Conservation (phyloP, 208 protist species). For the Wallacemonas sp. region DNA sequence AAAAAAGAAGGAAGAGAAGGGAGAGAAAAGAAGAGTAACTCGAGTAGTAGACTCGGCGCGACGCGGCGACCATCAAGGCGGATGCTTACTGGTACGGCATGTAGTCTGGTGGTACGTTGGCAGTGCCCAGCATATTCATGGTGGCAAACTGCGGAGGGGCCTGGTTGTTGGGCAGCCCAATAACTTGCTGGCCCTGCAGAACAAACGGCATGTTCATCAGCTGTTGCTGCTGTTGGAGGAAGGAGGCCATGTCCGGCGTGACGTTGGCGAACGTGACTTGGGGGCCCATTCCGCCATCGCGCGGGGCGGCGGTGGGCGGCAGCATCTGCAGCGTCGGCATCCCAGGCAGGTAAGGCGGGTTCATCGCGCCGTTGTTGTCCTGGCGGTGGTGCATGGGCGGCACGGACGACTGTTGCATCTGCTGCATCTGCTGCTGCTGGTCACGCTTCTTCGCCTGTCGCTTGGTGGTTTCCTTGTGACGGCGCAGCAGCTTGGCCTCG, state of each 20-base stretch:
- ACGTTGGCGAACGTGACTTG: constrained; percentile 62
- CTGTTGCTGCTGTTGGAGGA: constrained; percentile 59
- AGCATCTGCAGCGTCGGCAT: constrained; percentile 52
- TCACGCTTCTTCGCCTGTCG: constrained; percentile 48
- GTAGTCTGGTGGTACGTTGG: constrained; percentile 8
- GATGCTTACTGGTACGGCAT: constrained; percentile 28
- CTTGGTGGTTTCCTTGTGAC: constrained; percentile 59
- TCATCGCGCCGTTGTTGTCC: constrained; percentile 24
- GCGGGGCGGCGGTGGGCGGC: constrained; percentile 15
- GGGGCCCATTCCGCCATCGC: constrained; percentile 37
- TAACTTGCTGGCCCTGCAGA: constrained; percentile 64
- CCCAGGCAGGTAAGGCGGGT: constrained; percentile 26
- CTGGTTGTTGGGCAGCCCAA: constrained; percentile 49
- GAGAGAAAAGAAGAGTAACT: no score
- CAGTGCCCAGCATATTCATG: constrained; percentile 42
- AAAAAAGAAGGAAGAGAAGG: not conserved
- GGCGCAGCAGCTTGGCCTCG: constrained; percentile 89
- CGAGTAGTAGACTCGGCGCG: no score
- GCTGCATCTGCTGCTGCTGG: constrained; percentile 27
- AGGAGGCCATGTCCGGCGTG: constrained; percentile 45
- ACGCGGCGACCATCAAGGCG: no score
- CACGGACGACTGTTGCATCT: constrained; percentile 1
- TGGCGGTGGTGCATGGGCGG: constrained; percentile 19
- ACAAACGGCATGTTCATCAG: constrained; percentile 71
- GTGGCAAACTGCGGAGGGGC: constrained; percentile 44